Percentiles rank a stretch among this genome's conserved stretches.
These are phyloP conservation scores for Ascochyta fabae DNA, from an alignment of 2,329 filamentous ascomycete species.

Conservation along the genomic window DNA sequence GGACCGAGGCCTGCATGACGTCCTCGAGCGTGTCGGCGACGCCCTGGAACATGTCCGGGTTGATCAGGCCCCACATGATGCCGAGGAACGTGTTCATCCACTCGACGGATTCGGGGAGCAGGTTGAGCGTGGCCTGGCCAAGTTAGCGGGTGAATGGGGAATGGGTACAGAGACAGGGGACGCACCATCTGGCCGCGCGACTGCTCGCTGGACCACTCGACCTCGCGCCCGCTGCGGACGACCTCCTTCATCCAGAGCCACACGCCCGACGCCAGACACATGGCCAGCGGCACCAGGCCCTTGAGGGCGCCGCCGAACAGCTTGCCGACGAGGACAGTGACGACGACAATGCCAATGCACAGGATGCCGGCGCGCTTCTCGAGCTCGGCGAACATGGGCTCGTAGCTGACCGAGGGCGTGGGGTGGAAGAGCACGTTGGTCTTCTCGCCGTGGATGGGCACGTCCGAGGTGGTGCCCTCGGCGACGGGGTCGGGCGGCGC, in stretches of 20 bases:
- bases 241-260: conserved; percentile 92
- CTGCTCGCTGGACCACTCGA: conserved; percentile 89
- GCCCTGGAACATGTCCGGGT: conserved; percentile 92
- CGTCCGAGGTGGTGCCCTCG: conserved; percentile 84
- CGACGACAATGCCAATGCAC: conserved; percentile 72
- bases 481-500: conserved; percentile 88
- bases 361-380: conserved; percentile 77
- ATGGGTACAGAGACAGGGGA: neutral
- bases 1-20: conserved; percentile 95
- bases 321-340: conserved; percentile 78
- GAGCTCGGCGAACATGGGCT: conserved; percentile 80
- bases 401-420: conserved; percentile 86
- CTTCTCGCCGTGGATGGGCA: conserved; percentile 94
- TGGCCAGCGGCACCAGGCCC: conserved; percentile 75
- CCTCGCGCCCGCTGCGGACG: conserved; percentile 78
- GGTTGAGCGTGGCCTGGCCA: conserved; percentile 74
- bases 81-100: conserved; percentile 93
- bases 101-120: conserved; percentile 87
- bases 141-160: conserved; percentile 1
- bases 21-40: conserved; percentile 94
- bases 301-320: conserved; percentile 79
- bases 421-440: conserved; percentile 96
- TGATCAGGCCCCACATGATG: conserved; percentile 88
- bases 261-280: conserved; percentile 76
- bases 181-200: conserved; percentile 77